A percentile compares a stretch with the other conserved stretches of the same genome.
Evolutionary conservation across 257 asterid species (phyloP).

Genomic region (Rubia yunnanensis): DNA sequence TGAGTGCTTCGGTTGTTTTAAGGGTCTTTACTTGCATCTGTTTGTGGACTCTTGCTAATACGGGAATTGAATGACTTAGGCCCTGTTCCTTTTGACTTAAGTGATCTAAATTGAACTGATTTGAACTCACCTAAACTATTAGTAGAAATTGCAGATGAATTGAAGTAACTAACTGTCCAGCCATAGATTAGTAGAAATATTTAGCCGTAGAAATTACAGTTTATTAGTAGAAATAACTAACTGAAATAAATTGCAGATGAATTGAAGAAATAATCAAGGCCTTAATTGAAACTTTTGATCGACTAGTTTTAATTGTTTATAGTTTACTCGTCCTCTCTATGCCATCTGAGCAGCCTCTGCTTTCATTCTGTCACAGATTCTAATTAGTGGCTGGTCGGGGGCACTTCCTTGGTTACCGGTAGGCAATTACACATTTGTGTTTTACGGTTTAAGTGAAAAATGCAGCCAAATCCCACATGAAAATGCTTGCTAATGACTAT

Average conservation of each 20-base stretch:
- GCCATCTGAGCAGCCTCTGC: neutral
- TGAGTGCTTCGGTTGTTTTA: neutral
- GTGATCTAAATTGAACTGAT: neutral
- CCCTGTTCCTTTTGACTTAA: neutral
- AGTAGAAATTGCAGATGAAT: neutral
- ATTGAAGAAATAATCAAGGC: too few species aligned
- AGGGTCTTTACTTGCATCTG: neutral
- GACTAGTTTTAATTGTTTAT: neutral
- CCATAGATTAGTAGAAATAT: too few species aligned
- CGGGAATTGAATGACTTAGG: neutral
- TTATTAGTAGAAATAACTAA: neutral
- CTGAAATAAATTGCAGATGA: too few species aligned
- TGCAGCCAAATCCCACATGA: neutral
- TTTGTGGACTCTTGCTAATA: neutral
- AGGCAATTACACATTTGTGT: neutral
- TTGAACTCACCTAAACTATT: neutral
- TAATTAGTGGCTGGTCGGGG: neutral
- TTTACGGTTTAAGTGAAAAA: neutral
- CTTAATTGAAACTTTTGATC: neutral
- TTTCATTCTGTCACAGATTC: constrained; percentile 8
- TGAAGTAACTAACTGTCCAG: too few species aligned
- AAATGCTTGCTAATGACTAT: neutral
- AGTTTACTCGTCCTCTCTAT: neutral
- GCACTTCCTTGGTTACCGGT: constrained; percentile 7
- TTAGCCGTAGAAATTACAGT: too few species aligned